Evolutionary conservation across 2,329 filamentous ascomycete species (phyloP), one percentile per base, ranked within the genome.

Genomic region (Atkinsonella hypoxylon): DNA sequence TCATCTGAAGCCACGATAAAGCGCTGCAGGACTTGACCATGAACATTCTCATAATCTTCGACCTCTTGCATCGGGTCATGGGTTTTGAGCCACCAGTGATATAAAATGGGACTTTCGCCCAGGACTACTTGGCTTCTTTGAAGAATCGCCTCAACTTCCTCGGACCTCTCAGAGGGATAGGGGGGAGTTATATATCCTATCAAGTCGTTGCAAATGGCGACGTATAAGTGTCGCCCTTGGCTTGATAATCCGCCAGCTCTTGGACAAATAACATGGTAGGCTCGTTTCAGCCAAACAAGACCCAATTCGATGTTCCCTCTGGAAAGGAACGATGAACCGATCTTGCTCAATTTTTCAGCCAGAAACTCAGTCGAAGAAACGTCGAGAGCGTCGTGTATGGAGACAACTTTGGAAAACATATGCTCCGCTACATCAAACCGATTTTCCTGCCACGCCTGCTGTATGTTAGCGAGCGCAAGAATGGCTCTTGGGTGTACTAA

Each of bases 401-500:
- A 67, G 58, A 69, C 67, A 1, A 79, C 66, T 58, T 86, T 86
- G 36, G 66, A 66, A 64, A 84, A 90, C 73, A 93, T 81, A 63
- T 88, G 81, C 50, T 95, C 87, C 30, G 87, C 87, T 45, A 89
- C 77, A 51, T 91, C 85, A 13, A 85, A 71, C 40, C 83, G 78
- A 40, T 79, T 74, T 60, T 89, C 82, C 58, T 82, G 81, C 82
- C 84, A 95, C 31, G 83, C 78, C 87, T 91, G 47, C 17, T 10
- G 45, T 15, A 2, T 11, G 48, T 63, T 47, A 65, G 60, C 22
- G 31, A 42, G 11, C 45, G n/a, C 22, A 11, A 22, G 2, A 2
- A 32, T 36, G 57, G 41, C 48, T 1, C 49, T 54, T 38, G 47
- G 4, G 31, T 20, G 48, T 17, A 57, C 74, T 64, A 67, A 89